Base-by-base conservation (phyloP, 2,329 filamentous ascomycete species). In the Graphilbum fragrans region DNA sequence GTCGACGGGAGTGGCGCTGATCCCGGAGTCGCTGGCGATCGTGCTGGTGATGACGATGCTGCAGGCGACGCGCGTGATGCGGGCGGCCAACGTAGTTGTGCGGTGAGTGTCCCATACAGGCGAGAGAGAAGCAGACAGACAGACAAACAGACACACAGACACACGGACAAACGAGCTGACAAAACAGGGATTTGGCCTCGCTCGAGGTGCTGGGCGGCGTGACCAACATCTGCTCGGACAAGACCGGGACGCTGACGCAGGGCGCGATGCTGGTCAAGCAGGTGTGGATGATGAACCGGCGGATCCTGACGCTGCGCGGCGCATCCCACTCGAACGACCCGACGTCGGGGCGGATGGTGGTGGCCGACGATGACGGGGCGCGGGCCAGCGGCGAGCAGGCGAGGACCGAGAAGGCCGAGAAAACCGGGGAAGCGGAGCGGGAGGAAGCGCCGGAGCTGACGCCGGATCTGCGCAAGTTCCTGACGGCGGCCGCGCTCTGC, bases 181-280 rank as follows among this genome's bases (percentile, higher is more conserved):
- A n/a, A n/a, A 2, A 9, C 29, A 55, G 55, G 48, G 78, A 82
- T 51, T 64, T 84, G 35, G 75, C 76, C 4, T 76, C 77, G 0
- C 67, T 84, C 0, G 80, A 85, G 51, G 77, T 79, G 12, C 67
- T 85, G 2, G 80, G 80, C 12, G 79, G 76, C 35, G 78, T 84
- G 20, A 83, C 78, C 43, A 77, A 82, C 53, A 81, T 84, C 51
- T 84, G 80, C 58, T 82, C 78, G 20, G 80, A 83, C 60, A 83
- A 83, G 59, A 84, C 80, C 0, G 80, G 80, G 14, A 85, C 80
- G 0, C 61, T 81, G 14, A 81, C 77, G 0, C 73, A 79, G 50
- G 75, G 79, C 29, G 77, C 77, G 50, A 83, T 83, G 80, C 76
- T 82, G 47, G 74, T 79, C 16, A 69, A 75, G 47, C 78, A 79